Conservation (phyloP, 108 stramenopile genomes). For the Cyclotella baltica region DNA sequence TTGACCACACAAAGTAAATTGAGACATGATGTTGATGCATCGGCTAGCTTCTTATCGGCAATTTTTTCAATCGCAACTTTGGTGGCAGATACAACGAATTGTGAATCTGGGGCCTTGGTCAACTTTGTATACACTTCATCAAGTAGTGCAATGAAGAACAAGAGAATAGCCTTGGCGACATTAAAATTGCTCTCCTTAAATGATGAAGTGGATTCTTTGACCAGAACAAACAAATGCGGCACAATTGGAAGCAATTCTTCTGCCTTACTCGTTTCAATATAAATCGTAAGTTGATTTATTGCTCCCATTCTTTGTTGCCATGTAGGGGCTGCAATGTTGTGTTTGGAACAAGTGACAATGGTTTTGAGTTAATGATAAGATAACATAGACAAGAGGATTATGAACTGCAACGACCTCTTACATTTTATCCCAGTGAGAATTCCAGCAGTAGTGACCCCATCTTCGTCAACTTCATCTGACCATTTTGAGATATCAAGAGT, state of each 20-base stretch:
- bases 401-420: constrained; percentile 37
- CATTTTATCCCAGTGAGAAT: constrained; percentile 76
- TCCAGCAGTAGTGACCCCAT: too few species aligned
- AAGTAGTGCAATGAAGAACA: constrained; percentile 66
- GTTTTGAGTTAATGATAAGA: too few species aligned
- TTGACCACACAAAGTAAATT: constrained; percentile 63
- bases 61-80: constrained; percentile 74
- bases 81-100: constrained; percentile 55
- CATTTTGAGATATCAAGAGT: constrained; percentile 68
- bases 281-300: constrained; percentile 62
- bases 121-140: constrained; percentile 39
- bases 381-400: background rate
- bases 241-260: constrained; percentile 34
- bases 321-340: constrained; percentile 73
- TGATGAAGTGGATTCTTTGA: constrained; percentile 70
- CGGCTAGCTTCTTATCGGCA: constrained; percentile 78
- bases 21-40: constrained; percentile 57
- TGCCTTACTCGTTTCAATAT: constrained; percentile 43
- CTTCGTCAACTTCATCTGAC: constrained; percentile 69
- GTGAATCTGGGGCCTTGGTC: constrained; percentile 42
- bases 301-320: constrained; percentile 73
- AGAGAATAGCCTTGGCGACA: constrained; percentile 68
- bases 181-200: constrained; percentile 91
- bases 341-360: too few species aligned
- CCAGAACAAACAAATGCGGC: constrained; percentile 60